Evolutionary conservation across 495 filamentous ascomycete genomes (phyloP), one percentile per base, ranked within the genome.

Genomic region (Aspergillus panamensis): DNA sequence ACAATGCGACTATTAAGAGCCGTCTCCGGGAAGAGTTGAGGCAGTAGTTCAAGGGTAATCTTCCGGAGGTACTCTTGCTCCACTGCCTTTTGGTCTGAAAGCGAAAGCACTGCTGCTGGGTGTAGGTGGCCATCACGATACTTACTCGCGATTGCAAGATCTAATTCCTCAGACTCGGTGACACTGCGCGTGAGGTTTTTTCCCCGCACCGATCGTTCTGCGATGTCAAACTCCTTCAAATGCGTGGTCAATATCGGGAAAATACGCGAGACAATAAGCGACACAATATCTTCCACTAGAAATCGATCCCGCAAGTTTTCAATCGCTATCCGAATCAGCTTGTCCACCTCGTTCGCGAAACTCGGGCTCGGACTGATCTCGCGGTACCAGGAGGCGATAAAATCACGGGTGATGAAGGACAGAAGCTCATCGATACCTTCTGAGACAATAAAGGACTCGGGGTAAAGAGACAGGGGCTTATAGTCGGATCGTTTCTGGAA

Each of bases 81-180:
- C 13, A 87, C 80, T 6, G 85, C 69, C 67, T 88, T 92, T 47
- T 86, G 89, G 65, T 96, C 91, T 14, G 89, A 87, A 63, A 87
- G 88, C 33, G 86, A 81, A 58, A 96, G 70, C 6, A 85, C 87
- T n/a, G 89, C 92, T 12, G 94, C 95, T 19, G 90, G 83, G 68
- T 99, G 95, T 55, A 99, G 74, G 58, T 88, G 89, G 33, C 94
- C 94, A 67, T 94, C 87, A 44, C 82, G 85, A 70, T 93, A 99
- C 73, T 96, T 97, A 21, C 80, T 86, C 48, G 94, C 94, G 68
- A 97, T 96, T 1, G 94, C 94, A 60, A 95, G 77, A 72, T 97
- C 89, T 58, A 99, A 77, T 76, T 97, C 95, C 62, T 96, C 92
- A 2, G 92, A 96, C 71, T 99, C 95, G 9, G 95, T 99, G 31